Percentiles rank a stretch among this genome's conserved stretches.
Conservation (phyloP, 192 early-diverging fungal genomes). For the Coemansia sp. region DNA sequence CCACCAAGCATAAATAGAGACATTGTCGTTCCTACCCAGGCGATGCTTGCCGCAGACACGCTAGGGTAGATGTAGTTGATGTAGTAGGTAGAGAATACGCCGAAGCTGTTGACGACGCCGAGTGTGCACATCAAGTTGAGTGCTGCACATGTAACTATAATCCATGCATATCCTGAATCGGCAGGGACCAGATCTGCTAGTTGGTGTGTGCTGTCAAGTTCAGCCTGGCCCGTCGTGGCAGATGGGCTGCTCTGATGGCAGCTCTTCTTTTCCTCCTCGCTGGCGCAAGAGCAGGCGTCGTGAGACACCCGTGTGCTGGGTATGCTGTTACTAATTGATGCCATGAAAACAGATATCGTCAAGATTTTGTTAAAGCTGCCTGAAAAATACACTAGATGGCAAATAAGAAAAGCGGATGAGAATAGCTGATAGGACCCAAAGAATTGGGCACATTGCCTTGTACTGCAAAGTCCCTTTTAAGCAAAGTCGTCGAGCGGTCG, state of each 20-base stretch:
- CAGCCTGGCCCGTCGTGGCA: neutral
- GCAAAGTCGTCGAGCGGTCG: neutral
- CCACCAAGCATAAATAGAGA: constrained; percentile 44
- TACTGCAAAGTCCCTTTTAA: neutral
- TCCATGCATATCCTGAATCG: constrained; percentile 30
- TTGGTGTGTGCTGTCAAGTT: neutral
- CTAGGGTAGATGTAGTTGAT: constrained; percentile 39
- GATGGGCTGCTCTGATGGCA: neutral
- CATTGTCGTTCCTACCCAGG: constrained; percentile 44
- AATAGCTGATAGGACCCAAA: too few species aligned
- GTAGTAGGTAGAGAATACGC: constrained; percentile 45
- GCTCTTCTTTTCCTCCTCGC: neutral
- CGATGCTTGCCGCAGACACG: constrained; percentile 28
- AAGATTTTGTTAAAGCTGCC: too few species aligned
- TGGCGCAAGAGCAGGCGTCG: neutral
- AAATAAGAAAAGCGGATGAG: neutral
- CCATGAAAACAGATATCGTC: neutral
- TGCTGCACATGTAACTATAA: constrained; percentile 43
- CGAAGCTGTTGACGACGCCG: constrained; percentile 47
- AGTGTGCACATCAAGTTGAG: constrained; percentile 39
- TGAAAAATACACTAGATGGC: neutral
- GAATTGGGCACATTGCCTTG: neutral
- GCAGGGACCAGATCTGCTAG: constrained; percentile 6
- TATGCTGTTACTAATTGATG: constrained; percentile 7
- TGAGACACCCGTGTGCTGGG: neutral